These are phyloP conservation scores for Andrographis paniculata DNA, from an alignment of 305 asterid genomes.

Conservation along the genomic window DNA sequence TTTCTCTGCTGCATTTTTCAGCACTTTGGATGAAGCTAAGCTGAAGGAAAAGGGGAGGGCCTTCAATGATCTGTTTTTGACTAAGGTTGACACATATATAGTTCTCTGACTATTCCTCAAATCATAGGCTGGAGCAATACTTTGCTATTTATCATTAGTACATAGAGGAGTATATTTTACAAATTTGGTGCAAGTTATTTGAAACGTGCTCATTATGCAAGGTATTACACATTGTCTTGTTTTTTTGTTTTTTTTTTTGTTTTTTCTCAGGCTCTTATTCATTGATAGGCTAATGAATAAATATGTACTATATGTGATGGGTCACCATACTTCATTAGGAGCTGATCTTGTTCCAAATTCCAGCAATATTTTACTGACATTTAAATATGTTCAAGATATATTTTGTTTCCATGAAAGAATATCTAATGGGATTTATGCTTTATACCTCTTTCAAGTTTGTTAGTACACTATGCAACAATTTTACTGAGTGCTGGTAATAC, in stretches of 20 bases:
- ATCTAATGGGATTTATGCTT: too few species aligned
- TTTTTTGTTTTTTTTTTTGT: not conserved
- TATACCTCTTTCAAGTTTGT: not conserved
- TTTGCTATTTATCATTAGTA: too few species aligned
- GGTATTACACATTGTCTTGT: not conserved
- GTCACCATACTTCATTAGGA: not conserved
- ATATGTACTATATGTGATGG: slow-evolving; percentile 9
- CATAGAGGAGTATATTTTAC: too few species aligned
- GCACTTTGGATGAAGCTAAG: slow-evolving; percentile 85
- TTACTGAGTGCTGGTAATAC: slow-evolving; percentile 12
- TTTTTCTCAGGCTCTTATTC: not conserved
- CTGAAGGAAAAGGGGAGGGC: slow-evolving; percentile 89
- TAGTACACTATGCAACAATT: not conserved
- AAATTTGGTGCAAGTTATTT: not conserved
- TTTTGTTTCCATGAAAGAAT: too few species aligned
- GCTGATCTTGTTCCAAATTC: slow-evolving; percentile 4
- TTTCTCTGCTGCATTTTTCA: slow-evolving; percentile 25
- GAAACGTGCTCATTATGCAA: slow-evolving; percentile 1
- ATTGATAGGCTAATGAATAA: not conserved
- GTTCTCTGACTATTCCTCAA: slow-evolving; percentile 9
- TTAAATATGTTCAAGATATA: too few species aligned
- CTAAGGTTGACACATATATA: slow-evolving; percentile 47
- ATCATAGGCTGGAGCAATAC: not conserved
- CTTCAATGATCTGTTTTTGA: slow-evolving; percentile 82
- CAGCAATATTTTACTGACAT: too few species aligned